Conservation (phyloP, 176 grass and related monocot genomes). For the Cenchrus americanus region DNA sequence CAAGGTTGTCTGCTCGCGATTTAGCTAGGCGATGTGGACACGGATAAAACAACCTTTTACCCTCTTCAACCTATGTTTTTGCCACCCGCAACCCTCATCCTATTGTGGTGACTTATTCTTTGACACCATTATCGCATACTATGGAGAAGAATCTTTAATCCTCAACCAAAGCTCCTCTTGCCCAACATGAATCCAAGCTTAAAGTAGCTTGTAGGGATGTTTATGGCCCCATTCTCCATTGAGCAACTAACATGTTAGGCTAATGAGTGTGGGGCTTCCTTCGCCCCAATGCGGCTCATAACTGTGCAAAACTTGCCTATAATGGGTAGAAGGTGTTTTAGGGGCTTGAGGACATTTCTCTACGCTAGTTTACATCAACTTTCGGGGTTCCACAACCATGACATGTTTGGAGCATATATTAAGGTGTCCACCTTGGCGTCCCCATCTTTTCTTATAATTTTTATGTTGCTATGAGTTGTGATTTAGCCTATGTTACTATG, state of each 20-base stretch:
- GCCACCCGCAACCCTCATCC: not conserved
- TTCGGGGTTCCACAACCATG: too few relatives aligned
- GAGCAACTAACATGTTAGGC: too few relatives aligned
- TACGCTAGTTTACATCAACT: too few relatives aligned
- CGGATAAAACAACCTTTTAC: too few relatives aligned
- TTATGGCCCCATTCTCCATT: not conserved
- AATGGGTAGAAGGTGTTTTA: too few relatives aligned
- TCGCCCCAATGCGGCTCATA: not conserved
- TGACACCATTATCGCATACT: not conserved
- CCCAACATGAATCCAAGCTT: not conserved
- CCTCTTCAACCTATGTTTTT: not conserved
- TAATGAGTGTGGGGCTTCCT: too few relatives aligned
- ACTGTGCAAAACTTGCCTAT: too few relatives aligned
- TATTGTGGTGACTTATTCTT: not conserved
- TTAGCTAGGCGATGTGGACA: not conserved
- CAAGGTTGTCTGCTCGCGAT: not conserved
- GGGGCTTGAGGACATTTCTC: too few relatives aligned
- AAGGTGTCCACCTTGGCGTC: too few relatives aligned
- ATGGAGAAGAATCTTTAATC: not conserved
- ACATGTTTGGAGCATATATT: too few relatives aligned
- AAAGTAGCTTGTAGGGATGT: not conserved
- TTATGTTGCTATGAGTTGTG: not conserved
- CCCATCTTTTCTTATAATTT: not conserved
- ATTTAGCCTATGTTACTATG: too few relatives aligned
- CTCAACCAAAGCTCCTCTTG: not conserved